Percentiles rank a stretch among this genome's conserved stretches.
These are phyloP conservation scores for Posidonia oceanica DNA, from an alignment of 116 monocot genomes.

Conservation along the genomic window DNA sequence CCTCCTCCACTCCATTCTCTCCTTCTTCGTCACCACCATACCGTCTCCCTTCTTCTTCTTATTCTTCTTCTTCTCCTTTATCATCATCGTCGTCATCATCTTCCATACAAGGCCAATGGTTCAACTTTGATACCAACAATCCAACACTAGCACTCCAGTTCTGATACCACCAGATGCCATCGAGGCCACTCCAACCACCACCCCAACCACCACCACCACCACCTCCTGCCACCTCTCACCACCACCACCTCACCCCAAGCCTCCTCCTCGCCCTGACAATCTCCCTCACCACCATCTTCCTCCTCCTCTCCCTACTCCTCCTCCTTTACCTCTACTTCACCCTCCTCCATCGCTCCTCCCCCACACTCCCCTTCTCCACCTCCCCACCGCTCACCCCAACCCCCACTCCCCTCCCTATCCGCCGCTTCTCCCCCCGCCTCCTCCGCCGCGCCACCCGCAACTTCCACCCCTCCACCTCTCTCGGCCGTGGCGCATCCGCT, in stretches of 20 bases:
- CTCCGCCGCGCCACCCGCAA: slow-evolving; percentile 40
- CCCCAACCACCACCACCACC: background rate
- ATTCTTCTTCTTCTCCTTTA: no score
- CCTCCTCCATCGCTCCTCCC: slow-evolving; percentile 6
- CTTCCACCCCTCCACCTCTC: slow-evolving; percentile 41
- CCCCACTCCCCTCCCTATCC: slow-evolving; percentile 15
- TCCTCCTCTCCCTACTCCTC: slow-evolving; percentile 6
- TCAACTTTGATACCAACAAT: no score
- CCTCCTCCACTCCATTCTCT: background rate
- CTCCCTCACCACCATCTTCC: slow-evolving; percentile 2
- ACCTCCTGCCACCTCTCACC: background rate
- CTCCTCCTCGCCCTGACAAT: background rate
- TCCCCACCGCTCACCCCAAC: slow-evolving; percentile 10
- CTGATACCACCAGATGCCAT: slow-evolving; percentile 13
- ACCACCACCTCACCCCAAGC: background rate
- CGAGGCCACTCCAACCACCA: slow-evolving; percentile 9
- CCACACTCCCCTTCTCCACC: slow-evolving; percentile 17
- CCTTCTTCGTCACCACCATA: no score
- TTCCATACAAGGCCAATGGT: background rate
- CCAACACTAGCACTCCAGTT: no score
- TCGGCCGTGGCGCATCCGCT: slow-evolving; percentile 62
- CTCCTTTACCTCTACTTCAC: slow-evolving; percentile 11
- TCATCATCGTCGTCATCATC: no score
- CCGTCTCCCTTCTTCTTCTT: no score
- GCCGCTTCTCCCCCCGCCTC: slow-evolving; percentile 38